These are phyloP conservation scores for Zalaria sp. DNA, from an alignment of 2,329 filamentous ascomycete genomes.

Conservation along the genomic window DNA sequence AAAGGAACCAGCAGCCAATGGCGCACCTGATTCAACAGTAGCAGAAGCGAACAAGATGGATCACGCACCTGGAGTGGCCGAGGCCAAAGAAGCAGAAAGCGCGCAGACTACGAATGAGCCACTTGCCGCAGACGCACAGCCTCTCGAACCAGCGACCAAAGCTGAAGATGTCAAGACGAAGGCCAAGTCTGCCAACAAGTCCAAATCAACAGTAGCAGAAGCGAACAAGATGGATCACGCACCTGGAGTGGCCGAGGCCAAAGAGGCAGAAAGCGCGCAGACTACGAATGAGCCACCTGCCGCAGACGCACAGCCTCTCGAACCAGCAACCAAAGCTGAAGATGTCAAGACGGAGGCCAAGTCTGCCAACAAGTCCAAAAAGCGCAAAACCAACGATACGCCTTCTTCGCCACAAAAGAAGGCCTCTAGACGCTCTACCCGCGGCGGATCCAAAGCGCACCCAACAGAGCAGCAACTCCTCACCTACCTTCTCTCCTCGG, in stretches of 20 bases:
- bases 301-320: no score
- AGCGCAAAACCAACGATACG: conserved; percentile 8
- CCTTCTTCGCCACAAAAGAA: conserved; percentile 12
- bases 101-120: not conserved
- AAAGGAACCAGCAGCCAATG: conserved; percentile 1
- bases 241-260: not conserved
- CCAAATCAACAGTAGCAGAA: no score
- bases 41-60: not conserved
- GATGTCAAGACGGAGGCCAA: not conserved
- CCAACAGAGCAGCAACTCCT: conserved; percentile 16
- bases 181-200: no score
- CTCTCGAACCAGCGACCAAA: not conserved
- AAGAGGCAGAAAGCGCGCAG: not conserved
- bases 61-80: not conserved
- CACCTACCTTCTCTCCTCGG: conserved; percentile 17
- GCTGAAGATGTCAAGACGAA: no score
- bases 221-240: not conserved
- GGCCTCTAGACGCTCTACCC: conserved; percentile 14
- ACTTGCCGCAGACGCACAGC: not conserved
- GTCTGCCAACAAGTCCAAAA: conserved; percentile 7
- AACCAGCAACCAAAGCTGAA: not conserved
- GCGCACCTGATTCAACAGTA: not conserved
- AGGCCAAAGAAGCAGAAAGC: not conserved
- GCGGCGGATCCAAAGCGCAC: conserved; percentile 10
- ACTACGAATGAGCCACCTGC: not conserved